Conservation (phyloP, 176 grass and related monocot genomes). For the Cocos nucifera region DNA sequence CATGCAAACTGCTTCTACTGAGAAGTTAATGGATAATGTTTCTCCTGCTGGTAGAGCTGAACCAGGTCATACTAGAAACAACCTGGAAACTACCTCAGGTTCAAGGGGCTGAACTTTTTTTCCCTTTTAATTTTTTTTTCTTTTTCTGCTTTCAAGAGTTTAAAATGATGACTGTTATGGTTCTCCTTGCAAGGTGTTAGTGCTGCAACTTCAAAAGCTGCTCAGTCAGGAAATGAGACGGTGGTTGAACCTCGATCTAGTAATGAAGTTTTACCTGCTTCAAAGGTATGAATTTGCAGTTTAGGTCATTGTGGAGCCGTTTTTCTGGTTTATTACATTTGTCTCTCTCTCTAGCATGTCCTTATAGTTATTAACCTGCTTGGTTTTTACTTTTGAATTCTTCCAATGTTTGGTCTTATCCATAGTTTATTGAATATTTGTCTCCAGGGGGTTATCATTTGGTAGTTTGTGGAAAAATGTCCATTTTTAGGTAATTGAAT, state of each 20-base stretch:
- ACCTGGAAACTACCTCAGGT: conserved; percentile 38
- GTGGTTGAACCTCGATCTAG: conserved; percentile 17
- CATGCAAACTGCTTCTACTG: conserved; percentile 26
- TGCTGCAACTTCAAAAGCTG: conserved; percentile 15
- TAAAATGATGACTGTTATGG: background rate
- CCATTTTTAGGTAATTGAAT: too few species aligned
- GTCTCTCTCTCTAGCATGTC: too few species aligned
- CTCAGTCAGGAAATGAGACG: conserved; percentile 16
- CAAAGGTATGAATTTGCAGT: conserved; percentile 21
- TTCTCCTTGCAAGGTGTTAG: conserved; percentile 18
- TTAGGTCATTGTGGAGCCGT: too few species aligned
- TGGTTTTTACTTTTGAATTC: too few species aligned
- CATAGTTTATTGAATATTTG: too few species aligned
- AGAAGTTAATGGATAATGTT: conserved; percentile 4
- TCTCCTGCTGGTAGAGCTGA: conserved; percentile 19
- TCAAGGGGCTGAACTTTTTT: background rate
- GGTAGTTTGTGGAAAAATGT: too few species aligned
- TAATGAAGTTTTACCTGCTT: conserved; percentile 25
- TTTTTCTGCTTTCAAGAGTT: conserved; percentile 1
- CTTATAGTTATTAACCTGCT: too few species aligned
- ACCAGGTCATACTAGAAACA: conserved; percentile 26
- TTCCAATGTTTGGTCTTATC: too few species aligned
- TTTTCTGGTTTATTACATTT: too few species aligned
- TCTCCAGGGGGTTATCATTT: too few species aligned
- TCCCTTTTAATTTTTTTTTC: background rate